Evolutionary conservation across 805 yeast species (phyloP).

Genomic region (Pichia ethanolica): DNA sequence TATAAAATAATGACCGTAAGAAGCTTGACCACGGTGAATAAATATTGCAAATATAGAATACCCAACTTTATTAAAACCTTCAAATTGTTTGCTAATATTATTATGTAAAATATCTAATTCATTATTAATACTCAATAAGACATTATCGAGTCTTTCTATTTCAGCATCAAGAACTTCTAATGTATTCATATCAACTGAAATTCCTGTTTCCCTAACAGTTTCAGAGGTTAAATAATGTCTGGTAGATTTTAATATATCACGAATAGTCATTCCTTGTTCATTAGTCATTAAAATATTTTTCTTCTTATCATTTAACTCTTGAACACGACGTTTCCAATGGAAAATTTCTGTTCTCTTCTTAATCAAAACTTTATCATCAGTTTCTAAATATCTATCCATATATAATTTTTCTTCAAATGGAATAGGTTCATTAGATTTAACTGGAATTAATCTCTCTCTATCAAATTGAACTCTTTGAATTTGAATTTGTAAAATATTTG

Average conservation of each 20-base stretch:
- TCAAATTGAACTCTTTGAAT: conserved; percentile 92
- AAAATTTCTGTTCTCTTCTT: conserved; percentile 48
- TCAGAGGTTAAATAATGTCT: conserved; percentile 45
- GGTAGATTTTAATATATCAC: conserved; percentile 50
- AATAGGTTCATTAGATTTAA: conserved; percentile 75
- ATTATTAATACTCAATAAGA: conserved; percentile 32
- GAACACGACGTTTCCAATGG: conserved; percentile 54
- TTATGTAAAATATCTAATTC: conserved; percentile 38
- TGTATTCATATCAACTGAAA: conserved; percentile 38
- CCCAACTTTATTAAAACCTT: conserved; percentile 52
- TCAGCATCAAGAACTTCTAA: conserved; percentile 41
- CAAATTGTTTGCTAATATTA: conserved; percentile 54
- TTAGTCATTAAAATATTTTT: conserved; percentile 37
- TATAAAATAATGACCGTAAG: conserved; percentile 96
- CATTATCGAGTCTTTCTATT: conserved; percentile 39
- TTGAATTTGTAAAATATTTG: conserved; percentile 82
- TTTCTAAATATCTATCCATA: conserved; percentile 81
- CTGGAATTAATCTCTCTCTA: conserved; percentile 60
- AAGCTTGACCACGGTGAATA: conserved; percentile 92
- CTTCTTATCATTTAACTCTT: conserved; percentile 36
- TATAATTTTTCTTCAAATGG: conserved; percentile 73
- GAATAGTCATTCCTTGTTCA: conserved; percentile 41
- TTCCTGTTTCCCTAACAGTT: conserved; percentile 28
- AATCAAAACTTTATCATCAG: conserved; percentile 49
- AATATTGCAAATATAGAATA: conserved; percentile 86